These are phyloP conservation scores for Acrodontium crateriforme DNA, from an alignment of 2,329 filamentous ascomycete genomes.

Conservation along the genomic window DNA sequence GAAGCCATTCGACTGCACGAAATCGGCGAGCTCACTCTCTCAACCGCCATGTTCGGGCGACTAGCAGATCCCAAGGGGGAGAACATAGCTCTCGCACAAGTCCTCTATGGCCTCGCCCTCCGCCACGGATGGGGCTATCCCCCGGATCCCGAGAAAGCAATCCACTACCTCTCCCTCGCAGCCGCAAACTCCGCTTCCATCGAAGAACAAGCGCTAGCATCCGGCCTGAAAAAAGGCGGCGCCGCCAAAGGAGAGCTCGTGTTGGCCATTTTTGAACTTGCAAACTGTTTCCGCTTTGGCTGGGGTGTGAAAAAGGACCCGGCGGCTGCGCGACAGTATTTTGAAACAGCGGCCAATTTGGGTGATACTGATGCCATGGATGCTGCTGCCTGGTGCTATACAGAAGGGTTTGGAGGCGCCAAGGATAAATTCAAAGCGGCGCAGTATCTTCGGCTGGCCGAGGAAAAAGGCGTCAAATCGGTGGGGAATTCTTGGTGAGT, in stretches of 20 bases:
- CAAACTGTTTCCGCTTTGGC: conserved; percentile 82
- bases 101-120: conserved; percentile 84
- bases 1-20: conserved; percentile 93
- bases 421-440: conserved; percentile 90
- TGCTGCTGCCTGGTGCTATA: conserved; percentile 87
- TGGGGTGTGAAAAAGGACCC: conserved; percentile 86
- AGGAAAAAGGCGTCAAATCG: conserved; percentile 76
- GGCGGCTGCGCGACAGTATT: conserved; percentile 77
- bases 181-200: conserved; percentile 81
- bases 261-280: conserved; percentile 89
- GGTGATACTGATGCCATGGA: conserved; percentile 98
- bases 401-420: conserved; percentile 91
- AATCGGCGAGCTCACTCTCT: conserved; percentile 59
- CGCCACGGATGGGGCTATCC: conserved; percentile 89
- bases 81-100: conserved; percentile 89
- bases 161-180: conserved; percentile 74
- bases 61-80: conserved; percentile 71
- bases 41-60: conserved; percentile 71
- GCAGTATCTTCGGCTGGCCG: conserved; percentile 82
- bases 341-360: conserved; percentile 91
- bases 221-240: conserved; percentile 84
- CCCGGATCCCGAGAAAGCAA: conserved; percentile 56
- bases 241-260: conserved; percentile 92
- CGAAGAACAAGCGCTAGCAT: conserved; percentile 70
- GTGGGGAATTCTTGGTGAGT: conserved; percentile 91